A percentile compares a stretch with the other conserved stretches of the same genome.
Evolutionary conservation across 2,329 filamentous ascomycete species (phyloP).

Genomic region (Kalaharituber pfeilii): DNA sequence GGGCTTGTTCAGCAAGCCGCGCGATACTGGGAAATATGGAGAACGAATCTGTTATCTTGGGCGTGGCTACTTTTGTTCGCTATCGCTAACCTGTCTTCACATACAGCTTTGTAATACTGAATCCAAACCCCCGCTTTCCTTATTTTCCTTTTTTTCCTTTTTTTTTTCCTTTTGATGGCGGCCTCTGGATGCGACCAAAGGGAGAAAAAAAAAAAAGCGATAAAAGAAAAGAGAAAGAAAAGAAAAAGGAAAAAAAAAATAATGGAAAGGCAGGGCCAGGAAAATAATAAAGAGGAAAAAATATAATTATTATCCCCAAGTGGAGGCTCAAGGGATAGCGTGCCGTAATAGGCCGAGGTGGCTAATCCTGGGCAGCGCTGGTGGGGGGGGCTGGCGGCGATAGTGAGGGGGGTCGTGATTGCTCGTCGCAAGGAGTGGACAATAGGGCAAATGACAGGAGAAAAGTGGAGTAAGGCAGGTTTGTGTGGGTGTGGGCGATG

Average conservation of each 20-base stretch:
- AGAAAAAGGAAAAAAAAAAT: neutral
- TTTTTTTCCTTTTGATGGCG: too few species aligned
- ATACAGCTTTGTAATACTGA: too few species aligned
- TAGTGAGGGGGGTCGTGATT: conserved; percentile 4
- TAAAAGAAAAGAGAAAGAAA: neutral
- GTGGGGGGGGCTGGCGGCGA: conserved; percentile 3
- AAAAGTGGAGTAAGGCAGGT: neutral
- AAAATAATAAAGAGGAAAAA: too few species aligned
- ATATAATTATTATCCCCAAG: too few species aligned
- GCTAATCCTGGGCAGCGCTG: neutral
- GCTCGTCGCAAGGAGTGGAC: conserved; percentile 2
- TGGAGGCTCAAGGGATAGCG: too few species aligned
- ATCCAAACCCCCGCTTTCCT: too few species aligned
- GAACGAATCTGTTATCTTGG: neutral
- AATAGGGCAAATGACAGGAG: conserved; percentile 3
- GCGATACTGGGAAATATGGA: neutral
- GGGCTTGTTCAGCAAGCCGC: neutral
- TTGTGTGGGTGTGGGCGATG: neutral
- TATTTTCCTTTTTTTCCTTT: too few species aligned
- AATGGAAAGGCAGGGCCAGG: neutral
- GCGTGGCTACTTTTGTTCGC: neutral
- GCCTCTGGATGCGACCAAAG: too few species aligned
- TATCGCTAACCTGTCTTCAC: too few species aligned
- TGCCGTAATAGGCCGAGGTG: too few species aligned
- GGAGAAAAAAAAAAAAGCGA: too few species aligned